Conservation (phyloP, 2,329 filamentous ascomycete species). For the Gliomastix tumulicola region DNA sequence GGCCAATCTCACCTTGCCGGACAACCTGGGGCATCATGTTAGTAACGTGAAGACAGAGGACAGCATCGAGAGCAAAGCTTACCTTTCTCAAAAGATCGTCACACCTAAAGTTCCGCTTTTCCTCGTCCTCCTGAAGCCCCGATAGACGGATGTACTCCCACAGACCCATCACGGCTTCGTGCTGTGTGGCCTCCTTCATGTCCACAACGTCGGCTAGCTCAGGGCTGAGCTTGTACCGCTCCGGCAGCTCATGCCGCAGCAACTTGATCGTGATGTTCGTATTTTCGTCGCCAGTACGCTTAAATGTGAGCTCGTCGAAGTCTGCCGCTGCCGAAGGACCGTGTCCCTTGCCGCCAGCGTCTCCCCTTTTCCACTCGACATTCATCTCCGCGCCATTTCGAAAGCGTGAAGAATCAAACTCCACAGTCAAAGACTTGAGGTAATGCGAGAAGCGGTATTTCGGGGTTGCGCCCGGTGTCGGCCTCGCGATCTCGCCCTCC, state of each 20-base stretch:
- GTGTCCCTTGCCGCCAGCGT: constrained; percentile 41
- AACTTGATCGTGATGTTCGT: constrained; percentile 86
- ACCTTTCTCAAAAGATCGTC: constrained; percentile 77
- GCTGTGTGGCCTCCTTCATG: constrained; percentile 77
- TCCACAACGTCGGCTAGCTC: constrained; percentile 80
- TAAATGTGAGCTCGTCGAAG: constrained; percentile 88
- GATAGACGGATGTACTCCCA: constrained; percentile 92
- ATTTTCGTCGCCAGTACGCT: constrained; percentile 87
- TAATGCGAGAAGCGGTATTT: constrained; percentile 66
- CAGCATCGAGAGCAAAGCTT: too few species aligned
- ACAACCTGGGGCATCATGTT: constrained; percentile 54
- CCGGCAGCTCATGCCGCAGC: constrained; percentile 74
- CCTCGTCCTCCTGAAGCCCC: constrained; percentile 87
- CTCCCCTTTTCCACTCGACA: constrained; percentile 86
- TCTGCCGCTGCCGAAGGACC: constrained; percentile 58
- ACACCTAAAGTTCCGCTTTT: constrained; percentile 87
- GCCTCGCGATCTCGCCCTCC: too few species aligned
- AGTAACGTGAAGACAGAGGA: too few species aligned
- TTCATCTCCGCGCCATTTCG: constrained; percentile 46
- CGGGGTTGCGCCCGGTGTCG: too few species aligned
- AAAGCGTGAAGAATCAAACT: constrained; percentile 59
- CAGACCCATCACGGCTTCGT: constrained; percentile 81
- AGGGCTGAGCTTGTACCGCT: constrained; percentile 74
- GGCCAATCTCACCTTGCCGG: constrained; percentile 65
- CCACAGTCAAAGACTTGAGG: constrained; percentile 72